Base-by-base conservation (phyloP, 2,329 filamentous ascomycete genomes). In the Myriosclerotinia curreyana region DNA sequence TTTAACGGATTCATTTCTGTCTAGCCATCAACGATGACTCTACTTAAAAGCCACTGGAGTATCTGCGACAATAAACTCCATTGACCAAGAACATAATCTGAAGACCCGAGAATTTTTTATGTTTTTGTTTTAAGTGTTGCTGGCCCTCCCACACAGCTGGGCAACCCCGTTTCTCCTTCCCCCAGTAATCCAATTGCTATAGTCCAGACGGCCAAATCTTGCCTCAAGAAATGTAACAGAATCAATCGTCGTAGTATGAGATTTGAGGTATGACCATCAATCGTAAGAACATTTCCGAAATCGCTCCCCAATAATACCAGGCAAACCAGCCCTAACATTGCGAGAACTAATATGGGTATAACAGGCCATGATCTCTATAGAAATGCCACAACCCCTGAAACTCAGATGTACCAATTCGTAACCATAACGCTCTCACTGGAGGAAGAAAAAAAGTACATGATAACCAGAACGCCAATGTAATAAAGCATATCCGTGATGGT, bases 1-100 rank as follows among this genome's bases (percentile, higher is more conserved):
- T 58, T 63, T 58, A 63, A 63, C 61, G 61, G 44, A 49, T 59
- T 59, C 61, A 63, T 40, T 63, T 63, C 52, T 63, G 61, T 51
- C 14, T 50, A 49, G 52, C 34, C 34, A 59, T 42, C 44, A 15
- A 42, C 22, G 42, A 58, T 31, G 25, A n/a, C 61, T 56, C 22
- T 50, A 42, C 40, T 20, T 38, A 49, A 49, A 38, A 49, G 44
- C n/a, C 22, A 12, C 60, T 46, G 31, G 38, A 7, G 22, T 60
- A 60, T 40, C 58, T 51, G 17, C 58, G 58, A 31, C 46, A 46
- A 51, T 58, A 59, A 12, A 58, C 14, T 58, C 31, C n/a, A 58
- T 42, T 46, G 42, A 56, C 61, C 17, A 34, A 48, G 52, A 50
- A 63, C 61, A 51, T 38, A 49, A 44, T 58, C 22, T 63, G 61